Percentiles rank a stretch among this genome's conserved stretches.
phyloP scores from a whole-genome alignment of 2,329 filamentous ascomycete genomes.

The Phialocephala subalpina region DNA sequence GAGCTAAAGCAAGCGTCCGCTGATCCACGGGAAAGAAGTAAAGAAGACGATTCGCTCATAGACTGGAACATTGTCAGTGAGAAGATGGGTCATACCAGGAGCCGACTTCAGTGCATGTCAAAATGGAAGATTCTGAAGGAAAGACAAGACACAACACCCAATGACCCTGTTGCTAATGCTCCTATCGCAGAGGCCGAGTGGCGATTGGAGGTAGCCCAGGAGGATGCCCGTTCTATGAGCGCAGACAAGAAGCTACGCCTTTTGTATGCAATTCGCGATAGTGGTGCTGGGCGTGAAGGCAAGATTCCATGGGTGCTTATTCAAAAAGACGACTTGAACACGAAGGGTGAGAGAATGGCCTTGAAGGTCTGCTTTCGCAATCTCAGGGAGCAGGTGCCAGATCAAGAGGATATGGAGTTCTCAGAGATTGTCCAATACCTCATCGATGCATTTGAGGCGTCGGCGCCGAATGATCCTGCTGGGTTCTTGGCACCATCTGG shows the following conservation, averaged over 20 bases:
- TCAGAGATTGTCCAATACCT: conserved; percentile 38
- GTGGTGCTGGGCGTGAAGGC: conserved; percentile 49
- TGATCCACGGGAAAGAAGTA: conserved; percentile 45
- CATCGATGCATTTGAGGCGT: conserved; percentile 37
- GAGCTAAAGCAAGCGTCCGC: conserved; percentile 42
- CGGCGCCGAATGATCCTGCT: conserved; percentile 35
- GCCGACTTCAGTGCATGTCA: conserved; percentile 70
- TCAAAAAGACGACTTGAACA: conserved; percentile 50
- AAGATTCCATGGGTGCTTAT: conserved; percentile 60
- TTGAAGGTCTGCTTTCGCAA: conserved; percentile 40
- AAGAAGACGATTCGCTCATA: conserved; percentile 60
- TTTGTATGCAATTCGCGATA: conserved; percentile 52
- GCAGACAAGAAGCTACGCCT: conserved; percentile 54
- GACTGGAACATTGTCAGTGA: conserved; percentile 72
- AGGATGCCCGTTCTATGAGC: conserved; percentile 52
- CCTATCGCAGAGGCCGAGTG: conserved; percentile 48
- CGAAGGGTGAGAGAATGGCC: conserved; percentile 45
- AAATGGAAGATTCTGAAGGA: conserved; percentile 64
- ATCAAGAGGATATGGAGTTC: conserved; percentile 40
- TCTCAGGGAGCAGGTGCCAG: conserved; percentile 39
- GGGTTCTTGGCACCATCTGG: conserved; percentile 3
- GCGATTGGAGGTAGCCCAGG: conserved; percentile 52
- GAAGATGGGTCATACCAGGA: conserved; percentile 67
- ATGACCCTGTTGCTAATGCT: conserved; percentile 27
- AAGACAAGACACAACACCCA: conserved; percentile 38